phyloP scores from a whole-genome alignment of 768 basidiomycete species.

The Tricholoma furcatifolium region DNA sequence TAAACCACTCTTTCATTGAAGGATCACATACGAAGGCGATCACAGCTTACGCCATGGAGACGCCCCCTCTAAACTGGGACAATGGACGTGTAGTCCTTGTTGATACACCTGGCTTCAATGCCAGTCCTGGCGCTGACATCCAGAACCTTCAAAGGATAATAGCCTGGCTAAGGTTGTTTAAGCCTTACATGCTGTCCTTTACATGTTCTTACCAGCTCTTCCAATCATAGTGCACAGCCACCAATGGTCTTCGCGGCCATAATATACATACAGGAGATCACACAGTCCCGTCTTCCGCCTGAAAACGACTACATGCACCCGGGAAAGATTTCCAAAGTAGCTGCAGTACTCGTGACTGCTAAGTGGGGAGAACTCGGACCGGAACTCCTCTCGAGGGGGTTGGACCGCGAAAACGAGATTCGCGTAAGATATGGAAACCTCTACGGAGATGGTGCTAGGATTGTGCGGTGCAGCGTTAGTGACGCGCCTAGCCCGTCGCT shows the following conservation, averaged over 20 bases:
- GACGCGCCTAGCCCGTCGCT: neutral
- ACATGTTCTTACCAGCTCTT: neutral
- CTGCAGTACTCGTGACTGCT: neutral
- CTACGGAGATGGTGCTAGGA: neutral
- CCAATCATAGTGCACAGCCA: neutral
- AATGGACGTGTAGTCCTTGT: neutral
- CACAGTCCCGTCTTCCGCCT: neutral
- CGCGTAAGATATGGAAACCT: neutral
- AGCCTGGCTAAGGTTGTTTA: neutral
- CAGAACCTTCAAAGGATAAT: neutral
- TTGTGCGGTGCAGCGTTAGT: neutral
- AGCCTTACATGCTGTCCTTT: neutral
- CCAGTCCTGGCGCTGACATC: neutral
- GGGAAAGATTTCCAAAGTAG: neutral
- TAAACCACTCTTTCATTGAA: neutral
- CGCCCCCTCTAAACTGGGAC: neutral
- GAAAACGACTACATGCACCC: slow-evolving; percentile 2
- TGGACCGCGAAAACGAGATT: neutral
- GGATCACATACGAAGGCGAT: neutral
- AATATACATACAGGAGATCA: slow-evolving; percentile 6
- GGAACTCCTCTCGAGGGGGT: neutral
- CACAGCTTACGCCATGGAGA: neutral
- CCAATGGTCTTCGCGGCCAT: neutral
- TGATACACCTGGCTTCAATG: slow-evolving; percentile 1
- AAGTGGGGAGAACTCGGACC: slow-evolving; percentile 3